Base-by-base conservation (phyloP, 306 rosid genomes). In the Delonix regia region DNA sequence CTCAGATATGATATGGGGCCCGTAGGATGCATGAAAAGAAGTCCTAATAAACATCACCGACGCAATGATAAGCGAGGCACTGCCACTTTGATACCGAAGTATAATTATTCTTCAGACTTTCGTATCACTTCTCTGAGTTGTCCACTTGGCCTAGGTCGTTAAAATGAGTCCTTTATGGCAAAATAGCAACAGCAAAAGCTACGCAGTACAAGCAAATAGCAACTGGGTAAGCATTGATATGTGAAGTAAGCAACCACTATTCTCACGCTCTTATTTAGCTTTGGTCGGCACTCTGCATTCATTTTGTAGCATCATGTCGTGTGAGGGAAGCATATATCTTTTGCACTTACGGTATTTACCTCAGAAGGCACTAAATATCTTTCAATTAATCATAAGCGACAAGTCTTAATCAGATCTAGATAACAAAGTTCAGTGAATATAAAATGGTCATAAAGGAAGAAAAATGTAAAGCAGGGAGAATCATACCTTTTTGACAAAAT, bases 401-500 rank as follows among this genome's bases (percentile, higher is more conserved):
- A 61, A 64, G 85, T 81, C 82, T 34, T 74, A 76, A 76, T 82
- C 76, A 57, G 60, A 64, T n/a, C 62, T 71, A 39, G 60, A 62
- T 68, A 51, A 65, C 83, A 78, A 78, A 68, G 49, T 65, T 63
- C 41, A 72, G 59, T 42, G 66, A 57, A 79, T 65, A 68, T 51
- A 73, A 61, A 68, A 28, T 67, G 45, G 71, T 72, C 52, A 55
- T 34, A 19, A 7, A 51, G 28, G 44, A 69, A 78, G 62, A 24
- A 73, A 78, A 81, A 78, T 41, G 75, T 15, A 36, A 68, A 3
- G 48, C 69, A 69, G 13, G 7, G 60, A 78, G 76, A 70, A 80
- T 81, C 78, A 39, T 38, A 59, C 67, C 85, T 80, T 91, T 89
- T 86, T 86, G 88, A 84, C 88, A 85, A 84, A 84, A 52, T 13